A percentile compares a stretch with the other conserved stretches of the same genome.
Conservation (phyloP, 371 early-diverging fungal species). For the Furculomyces boomerangus region DNA sequence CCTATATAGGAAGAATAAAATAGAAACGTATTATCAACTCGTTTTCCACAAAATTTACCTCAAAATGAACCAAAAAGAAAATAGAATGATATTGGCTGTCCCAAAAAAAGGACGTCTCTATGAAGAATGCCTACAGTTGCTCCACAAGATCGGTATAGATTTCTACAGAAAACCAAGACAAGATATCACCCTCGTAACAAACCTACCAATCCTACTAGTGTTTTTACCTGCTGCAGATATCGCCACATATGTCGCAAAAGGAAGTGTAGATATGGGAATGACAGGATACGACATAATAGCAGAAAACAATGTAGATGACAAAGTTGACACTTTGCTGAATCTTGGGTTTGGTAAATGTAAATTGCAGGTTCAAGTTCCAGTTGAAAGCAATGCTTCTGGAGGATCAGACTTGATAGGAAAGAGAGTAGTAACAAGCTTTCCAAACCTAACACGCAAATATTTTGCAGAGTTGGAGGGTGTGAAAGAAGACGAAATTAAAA, state of each 20-base stretch:
- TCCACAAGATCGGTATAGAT: slow-evolving; percentile 79
- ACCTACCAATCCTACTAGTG: slow-evolving; percentile 78
- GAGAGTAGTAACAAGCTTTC: slow-evolving; percentile 85
- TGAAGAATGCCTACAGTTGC: slow-evolving; percentile 62
- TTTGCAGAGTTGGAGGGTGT: slow-evolving; percentile 50
- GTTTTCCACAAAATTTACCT: no score
- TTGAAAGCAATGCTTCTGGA: slow-evolving; percentile 2
- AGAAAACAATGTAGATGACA: slow-evolving; percentile 49
- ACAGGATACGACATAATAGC: slow-evolving; percentile 88
- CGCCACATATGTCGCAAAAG: slow-evolving; percentile 82
- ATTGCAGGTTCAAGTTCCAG: slow-evolving; percentile 65
- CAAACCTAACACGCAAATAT: slow-evolving; percentile 36
- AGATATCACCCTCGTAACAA: slow-evolving; percentile 88
- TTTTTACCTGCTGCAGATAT: slow-evolving; percentile 92
- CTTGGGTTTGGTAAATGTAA: slow-evolving; percentile 87
- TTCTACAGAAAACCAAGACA: slow-evolving; percentile 82
- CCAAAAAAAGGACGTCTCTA: slow-evolving; percentile 95
- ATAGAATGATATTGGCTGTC: slow-evolving; percentile 80
- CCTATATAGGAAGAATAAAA: no score
- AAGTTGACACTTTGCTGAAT: slow-evolving; percentile 48
- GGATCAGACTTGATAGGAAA: slow-evolving; percentile 59
- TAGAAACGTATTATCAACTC: no score
- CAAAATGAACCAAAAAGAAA: slow-evolving; percentile 31
- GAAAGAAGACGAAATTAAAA: slow-evolving; percentile 8
- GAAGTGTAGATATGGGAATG: slow-evolving; percentile 90